Evolutionary conservation across 352 stramenopile species (phyloP), one percentile per base, ranked within the genome.

Genomic region (Pythium volutum): DNA sequence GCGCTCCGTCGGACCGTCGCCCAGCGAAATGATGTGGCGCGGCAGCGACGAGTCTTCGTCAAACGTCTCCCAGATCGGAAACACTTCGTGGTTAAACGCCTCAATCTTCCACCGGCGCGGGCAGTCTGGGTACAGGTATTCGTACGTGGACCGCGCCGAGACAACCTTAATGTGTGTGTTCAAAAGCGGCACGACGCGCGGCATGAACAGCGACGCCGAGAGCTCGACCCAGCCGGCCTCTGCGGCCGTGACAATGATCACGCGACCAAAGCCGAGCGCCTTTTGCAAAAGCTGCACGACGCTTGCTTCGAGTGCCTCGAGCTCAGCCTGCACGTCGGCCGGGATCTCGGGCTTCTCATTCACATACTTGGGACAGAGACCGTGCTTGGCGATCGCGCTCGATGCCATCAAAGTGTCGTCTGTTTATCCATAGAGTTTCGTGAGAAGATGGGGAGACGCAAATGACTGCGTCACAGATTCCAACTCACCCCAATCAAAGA

Each of bases 191-290:
- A 93, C 65, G 16, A 95, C 79, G 3, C 75, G 76, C 15, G 89
- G 89, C 76, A 97, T 87, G 66, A 96, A 97, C 14, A 93, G 71
- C 56, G 84, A 87, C 15, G 87, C 84, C 25, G 82, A 95, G 12
- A 96, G 72, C 58, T 97, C 82, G 9, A 97, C 86, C 89, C 89
- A 97, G n/a, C 87, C 89, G 8, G 77, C 80, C 57, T 97, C 88
- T 10, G 89, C 89, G 5, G 91, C 91, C 1, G 89, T 97, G 33
- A 97, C 82, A 38, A 97, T 95, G 27, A 96, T 76, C 18, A 96
- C 88, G 15, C 80, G 79, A 26, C 87, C 89, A 57, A 79, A 88
- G 3, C 64, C 76, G 26, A 95, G 59, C 3, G 88, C 88, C 22
- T 77, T 78, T 47, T 88, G 71, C 1, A 97, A 69, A 8, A 97